phyloP scores from a whole-genome alignment of 805 yeast genomes.

The Candida incommunis region DNA sequence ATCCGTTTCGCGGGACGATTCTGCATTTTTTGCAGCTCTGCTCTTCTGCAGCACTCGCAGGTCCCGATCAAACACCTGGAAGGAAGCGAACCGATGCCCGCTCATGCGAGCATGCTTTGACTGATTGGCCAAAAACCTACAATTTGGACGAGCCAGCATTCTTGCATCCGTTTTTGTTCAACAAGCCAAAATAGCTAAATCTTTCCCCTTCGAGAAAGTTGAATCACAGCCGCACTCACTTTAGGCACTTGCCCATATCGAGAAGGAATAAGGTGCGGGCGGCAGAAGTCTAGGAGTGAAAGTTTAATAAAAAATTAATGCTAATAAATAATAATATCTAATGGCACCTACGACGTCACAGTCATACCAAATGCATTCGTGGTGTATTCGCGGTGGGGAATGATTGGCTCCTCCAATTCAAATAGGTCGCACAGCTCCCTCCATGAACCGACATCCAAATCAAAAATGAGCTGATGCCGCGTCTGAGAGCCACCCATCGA shows the following conservation, averaged over 20 bases:
- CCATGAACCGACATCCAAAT: conserved; percentile 60
- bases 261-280: too few species aligned
- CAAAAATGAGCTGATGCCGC: conserved; percentile 55
- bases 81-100: conserved; percentile 11
- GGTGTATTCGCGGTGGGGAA: conserved; percentile 20
- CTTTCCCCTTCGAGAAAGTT: too few species aligned
- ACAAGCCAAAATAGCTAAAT: too few species aligned
- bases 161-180: too few species aligned
- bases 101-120: too few species aligned
- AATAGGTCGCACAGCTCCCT: conserved; percentile 35
- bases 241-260: too few species aligned
- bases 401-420: conserved; percentile 40
- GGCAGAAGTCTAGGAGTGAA: too few species aligned
- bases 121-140: too few species aligned
- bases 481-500: conserved; percentile 2
- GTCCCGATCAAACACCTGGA: conserved; percentile 47
- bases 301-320: neutral
- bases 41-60: conserved; percentile 50
- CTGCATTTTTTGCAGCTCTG: conserved; percentile 32
- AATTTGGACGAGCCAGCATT: too few species aligned
- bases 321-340: too few species aligned
- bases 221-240: too few species aligned
- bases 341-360: too few species aligned
- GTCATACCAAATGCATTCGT: neutral
- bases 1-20: conserved; percentile 44